Base-by-base conservation (phyloP, 2,329 filamentous ascomycete species). In the Claviceps sp. region DNA sequence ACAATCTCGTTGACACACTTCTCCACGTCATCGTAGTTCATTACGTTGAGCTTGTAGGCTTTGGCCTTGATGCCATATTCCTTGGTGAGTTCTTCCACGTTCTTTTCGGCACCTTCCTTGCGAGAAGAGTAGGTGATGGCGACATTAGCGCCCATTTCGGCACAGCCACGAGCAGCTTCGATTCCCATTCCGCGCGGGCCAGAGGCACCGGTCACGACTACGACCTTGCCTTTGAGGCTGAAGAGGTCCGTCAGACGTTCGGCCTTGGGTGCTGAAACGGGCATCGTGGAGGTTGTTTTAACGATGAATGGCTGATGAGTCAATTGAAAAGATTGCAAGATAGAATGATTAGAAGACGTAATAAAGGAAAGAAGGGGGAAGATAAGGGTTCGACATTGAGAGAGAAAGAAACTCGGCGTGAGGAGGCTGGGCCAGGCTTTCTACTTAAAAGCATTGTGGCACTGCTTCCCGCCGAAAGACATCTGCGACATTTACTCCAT, bases 101-200 rank as follows among this genome's bases (percentile, higher is more conserved):
- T 82, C 64, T 83, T 79, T 42, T 80, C 70, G 34, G 83, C 82
- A 45, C 83, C 81, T 63, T 81, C 75, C 67, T 85, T 85, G 62
- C 78, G 80, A 56, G 83, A 82, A 52, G 82, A 79, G 72, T 84
- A 87, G 59, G 85, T 90, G 59, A 87, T 77, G 61, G 81, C 83
- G 41, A 87, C 70, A 59, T 85, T 75, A 56, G 83, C 84, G 46
- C 84, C 84, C 61, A 84, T 78, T 68, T 88, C 84, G 47, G 84
- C 84, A 50, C 81, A 76, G 39, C 78, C 82, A n/a, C 82, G 74
- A 16, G 82, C 84, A 8, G 85, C 81, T 55, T 81, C 77, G 30
- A 85, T 77, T 55, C 84, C 84, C 67, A 87, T 86, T 56, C 84
- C 84, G 39, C 78, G 80, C 52, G 86, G 77, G 10, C 81, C 82